Evolutionary conservation across 2,329 filamentous ascomycete genomes (phyloP), one percentile per base, ranked within the genome.

Genomic region (Scedosporium dehoogii): DNA sequence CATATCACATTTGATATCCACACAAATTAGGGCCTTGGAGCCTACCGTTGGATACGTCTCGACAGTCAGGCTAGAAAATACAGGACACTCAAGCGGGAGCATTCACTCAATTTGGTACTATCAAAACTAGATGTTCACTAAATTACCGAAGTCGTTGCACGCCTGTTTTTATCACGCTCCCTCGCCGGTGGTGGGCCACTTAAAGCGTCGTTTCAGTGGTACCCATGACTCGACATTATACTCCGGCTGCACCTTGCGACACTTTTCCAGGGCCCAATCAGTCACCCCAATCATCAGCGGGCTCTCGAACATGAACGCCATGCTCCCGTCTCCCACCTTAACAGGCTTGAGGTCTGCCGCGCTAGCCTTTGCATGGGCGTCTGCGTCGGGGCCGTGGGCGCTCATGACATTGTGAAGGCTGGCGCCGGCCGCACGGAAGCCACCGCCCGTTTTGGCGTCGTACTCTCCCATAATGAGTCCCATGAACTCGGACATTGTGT

Each of bases 141-240:
- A 7, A 33, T 33, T 33, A 33, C 29, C 29, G 29, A 33, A 33
- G 9, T 33, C 29, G 6, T 9, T 33, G 6, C 29, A 9, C 29
- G 7, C 6, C 29, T 5, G 14, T 4, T 46, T n/a, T 5, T 46
- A 16, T 46, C 44, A n/a, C 12, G 4, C 1, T 14, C 9, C 9
- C 16, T 16, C 18, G 44, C 44, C 18, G 18, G 44, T n/a, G 14
- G 79, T n/a, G 14, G 79, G 77, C 68, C 68, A 69, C 69, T 75
- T 74, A 78, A 87, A 89, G 70, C 88, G 83, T 53, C 85, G 79
- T 73, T 84, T 83, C 61, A 89, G 75, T 0, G 81, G 81, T 29
- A 80, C 85, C 91, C 91, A 96, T 71, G 89, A 92, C 77, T 96
- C 89, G 63, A 86, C 84, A 70, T 85, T 92, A 70, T 94, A 96